Conservation (phyloP, 257 asterid genomes). For the Capsicum pubescens region DNA sequence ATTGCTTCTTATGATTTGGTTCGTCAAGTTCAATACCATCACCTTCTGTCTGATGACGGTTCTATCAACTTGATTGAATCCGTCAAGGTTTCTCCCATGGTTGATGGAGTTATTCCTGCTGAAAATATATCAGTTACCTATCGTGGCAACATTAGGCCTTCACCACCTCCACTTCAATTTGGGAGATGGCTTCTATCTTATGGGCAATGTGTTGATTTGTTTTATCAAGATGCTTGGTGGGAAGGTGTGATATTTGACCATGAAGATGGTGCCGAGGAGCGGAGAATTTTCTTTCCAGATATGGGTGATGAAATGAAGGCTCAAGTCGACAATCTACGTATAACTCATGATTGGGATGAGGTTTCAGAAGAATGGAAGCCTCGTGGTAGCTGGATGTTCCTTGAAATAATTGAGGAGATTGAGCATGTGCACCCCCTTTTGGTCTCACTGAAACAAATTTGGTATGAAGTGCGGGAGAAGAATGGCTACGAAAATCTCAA, state of each 20-base stretch:
- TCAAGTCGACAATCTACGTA: constrained; percentile 45
- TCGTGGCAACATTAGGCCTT: constrained; percentile 72
- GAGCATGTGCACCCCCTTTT: constrained; percentile 51
- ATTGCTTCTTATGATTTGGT: constrained; percentile 32
- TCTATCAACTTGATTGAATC: constrained; percentile 47
- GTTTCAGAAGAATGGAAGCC: constrained; percentile 60
- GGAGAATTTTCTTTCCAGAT: constrained; percentile 74
- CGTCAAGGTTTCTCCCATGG: constrained; percentile 50
- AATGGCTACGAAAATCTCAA: constrained; percentile 46
- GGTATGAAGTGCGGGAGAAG: constrained; percentile 70
- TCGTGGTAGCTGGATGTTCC: constrained; percentile 72
- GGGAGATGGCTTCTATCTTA: constrained; percentile 46
- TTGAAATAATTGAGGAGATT: constrained; percentile 59
- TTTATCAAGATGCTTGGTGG: constrained; percentile 76
- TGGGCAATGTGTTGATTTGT: constrained; percentile 69
- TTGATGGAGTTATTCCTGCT: too few species aligned
- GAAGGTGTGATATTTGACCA: constrained; percentile 80
- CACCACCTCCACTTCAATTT: constrained; percentile 40
- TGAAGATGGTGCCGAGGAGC: constrained; percentile 45
- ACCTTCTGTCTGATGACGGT: constrained; percentile 58
- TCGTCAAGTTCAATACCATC: constrained; percentile 58
- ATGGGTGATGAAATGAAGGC: constrained; percentile 71
- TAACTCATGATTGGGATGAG: constrained; percentile 72
- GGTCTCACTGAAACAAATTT: constrained; percentile 71
- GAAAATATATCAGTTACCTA: constrained; percentile 19